Conservation (phyloP, 441 rosid species). For the Arabidopsis lyrata region DNA sequence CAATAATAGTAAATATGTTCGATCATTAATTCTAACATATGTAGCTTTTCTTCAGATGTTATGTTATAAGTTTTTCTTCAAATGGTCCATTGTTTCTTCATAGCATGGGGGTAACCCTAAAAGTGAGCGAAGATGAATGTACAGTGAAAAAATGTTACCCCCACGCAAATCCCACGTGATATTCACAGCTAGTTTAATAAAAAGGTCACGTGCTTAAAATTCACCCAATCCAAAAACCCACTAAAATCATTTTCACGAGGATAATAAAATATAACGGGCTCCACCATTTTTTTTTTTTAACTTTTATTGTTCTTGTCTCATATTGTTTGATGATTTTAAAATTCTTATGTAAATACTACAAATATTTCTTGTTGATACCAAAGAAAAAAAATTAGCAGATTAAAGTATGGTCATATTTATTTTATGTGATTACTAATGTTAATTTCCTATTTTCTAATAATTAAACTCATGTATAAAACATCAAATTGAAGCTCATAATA, state of each 20-base stretch:
- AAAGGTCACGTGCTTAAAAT: constrained; percentile 1
- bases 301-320: not conserved
- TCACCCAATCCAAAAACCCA: not conserved
- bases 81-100: no score
- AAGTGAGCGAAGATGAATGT: not conserved
- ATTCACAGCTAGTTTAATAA: not conserved
- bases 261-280: not conserved
- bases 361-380: no score
- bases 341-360: no score
- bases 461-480: no score
- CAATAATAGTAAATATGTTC: no score
- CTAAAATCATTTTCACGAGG: not conserved
- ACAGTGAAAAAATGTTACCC: not conserved
- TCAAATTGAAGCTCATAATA: no score
- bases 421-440: not conserved
- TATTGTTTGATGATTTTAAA: not conserved
- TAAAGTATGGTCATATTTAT: no score
- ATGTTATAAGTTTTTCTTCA: no score
- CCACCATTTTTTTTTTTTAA: not conserved
- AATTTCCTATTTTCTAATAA: not conserved
- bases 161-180: constrained; percentile 22
- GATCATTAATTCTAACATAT: no score
- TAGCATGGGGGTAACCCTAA: no score
- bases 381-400: no score
- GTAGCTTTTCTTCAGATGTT: no score